Evolutionary conservation across 768 basidiomycete genomes (phyloP).

Genomic region (Trametes coccinea): DNA sequence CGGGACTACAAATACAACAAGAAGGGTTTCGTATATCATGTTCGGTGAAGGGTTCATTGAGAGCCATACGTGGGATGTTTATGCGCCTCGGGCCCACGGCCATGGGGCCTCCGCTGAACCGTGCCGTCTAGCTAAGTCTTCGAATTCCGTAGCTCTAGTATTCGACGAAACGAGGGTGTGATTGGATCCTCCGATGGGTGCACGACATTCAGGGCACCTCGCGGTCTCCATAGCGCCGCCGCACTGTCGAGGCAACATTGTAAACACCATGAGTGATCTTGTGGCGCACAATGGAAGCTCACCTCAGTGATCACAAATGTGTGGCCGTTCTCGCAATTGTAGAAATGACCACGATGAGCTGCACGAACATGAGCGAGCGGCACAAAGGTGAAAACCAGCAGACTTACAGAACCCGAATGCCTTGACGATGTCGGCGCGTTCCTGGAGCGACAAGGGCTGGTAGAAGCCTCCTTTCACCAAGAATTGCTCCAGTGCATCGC

Average conservation of each 20-base stretch:
- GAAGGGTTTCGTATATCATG: no score
- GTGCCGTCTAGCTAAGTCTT: conserved; percentile 38
- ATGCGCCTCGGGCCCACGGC: conserved; percentile 28
- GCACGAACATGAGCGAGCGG: not conserved
- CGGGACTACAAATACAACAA: no score
- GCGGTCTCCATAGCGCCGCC: conserved; percentile 53
- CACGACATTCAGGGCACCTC: conserved; percentile 59
- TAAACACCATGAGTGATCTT: not conserved
- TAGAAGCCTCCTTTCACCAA: conserved; percentile 24
- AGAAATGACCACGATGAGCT: conserved; percentile 35
- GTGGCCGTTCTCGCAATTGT: conserved; percentile 54
- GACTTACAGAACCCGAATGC: conserved; percentile 31
- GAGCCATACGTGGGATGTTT: not conserved
- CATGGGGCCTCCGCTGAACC: conserved; percentile 37
- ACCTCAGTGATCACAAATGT: conserved; percentile 61
- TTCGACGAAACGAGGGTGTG: conserved; percentile 49
- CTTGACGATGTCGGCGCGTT: conserved; percentile 30
- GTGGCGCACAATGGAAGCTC: conserved; percentile 5
- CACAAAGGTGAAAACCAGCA: not conserved
- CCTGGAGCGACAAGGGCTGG: conserved; percentile 28
- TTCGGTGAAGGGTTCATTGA: no score
- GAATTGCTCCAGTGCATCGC: conserved; percentile 22
- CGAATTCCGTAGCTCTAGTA: conserved; percentile 46
- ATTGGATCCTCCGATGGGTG: conserved; percentile 48
- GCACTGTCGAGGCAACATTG: conserved; percentile 40